Percentiles rank a stretch among this genome's conserved stretches.
Evolutionary conservation across 2,329 filamentous ascomycete genomes (phyloP).

Genomic region (Thelonectria olida): DNA sequence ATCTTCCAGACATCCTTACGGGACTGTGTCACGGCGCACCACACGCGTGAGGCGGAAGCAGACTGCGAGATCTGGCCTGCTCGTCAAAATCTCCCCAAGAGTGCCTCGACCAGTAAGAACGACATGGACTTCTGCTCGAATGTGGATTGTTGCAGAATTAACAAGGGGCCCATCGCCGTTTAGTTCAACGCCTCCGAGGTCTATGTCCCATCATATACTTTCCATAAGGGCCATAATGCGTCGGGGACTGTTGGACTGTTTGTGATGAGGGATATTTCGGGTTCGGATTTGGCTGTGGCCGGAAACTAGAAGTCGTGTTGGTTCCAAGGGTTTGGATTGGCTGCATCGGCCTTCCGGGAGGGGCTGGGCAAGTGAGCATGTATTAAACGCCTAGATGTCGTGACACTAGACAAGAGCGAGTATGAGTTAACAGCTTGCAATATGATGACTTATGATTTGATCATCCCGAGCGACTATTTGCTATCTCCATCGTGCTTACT

Average conservation of each 20-base stretch:
- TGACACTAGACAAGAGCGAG: background rate
- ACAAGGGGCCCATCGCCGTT: constrained; percentile 30
- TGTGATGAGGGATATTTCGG: too few species aligned
- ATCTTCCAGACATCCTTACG: background rate
- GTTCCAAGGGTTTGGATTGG: background rate
- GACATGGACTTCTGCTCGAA: constrained; percentile 47
- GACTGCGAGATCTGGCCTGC: constrained; percentile 64
- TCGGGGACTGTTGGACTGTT: too few species aligned
- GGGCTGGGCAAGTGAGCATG: background rate
- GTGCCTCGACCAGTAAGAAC: constrained; percentile 35
- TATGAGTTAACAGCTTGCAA: background rate
- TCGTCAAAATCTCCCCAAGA: constrained; percentile 45
- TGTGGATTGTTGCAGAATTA: constrained; percentile 45
- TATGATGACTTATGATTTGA: background rate
- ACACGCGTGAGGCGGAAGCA: constrained; percentile 54
- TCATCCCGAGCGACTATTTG: background rate
- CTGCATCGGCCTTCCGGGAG: background rate
- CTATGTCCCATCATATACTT: background rate
- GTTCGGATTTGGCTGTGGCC: too few species aligned
- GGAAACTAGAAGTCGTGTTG: too few species aligned
- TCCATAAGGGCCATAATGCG: background rate
- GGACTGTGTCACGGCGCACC: constrained; percentile 48
- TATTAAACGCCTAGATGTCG: background rate
- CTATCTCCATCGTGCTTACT: too few species aligned
- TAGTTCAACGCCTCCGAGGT: background rate